Conservation (phyloP, 2,329 filamentous ascomycete species). For the Aspergillus persii region DNA sequence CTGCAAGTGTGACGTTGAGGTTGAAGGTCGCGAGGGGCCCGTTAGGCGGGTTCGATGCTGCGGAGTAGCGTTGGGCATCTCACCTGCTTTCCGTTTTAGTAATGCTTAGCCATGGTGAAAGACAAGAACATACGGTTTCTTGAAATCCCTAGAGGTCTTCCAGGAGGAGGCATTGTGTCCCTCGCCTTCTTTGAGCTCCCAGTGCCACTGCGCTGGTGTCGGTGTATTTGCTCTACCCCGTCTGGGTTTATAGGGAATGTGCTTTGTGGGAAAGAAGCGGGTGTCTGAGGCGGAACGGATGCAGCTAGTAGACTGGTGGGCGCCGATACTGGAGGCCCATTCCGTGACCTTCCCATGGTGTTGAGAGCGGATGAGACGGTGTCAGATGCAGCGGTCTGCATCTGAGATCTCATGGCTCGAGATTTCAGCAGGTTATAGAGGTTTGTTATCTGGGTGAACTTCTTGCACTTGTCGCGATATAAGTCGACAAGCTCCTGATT, state of each 20-base stretch:
- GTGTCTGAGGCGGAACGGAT: conserved; percentile 25
- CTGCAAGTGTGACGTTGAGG: conserved; percentile 22
- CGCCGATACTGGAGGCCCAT: conserved; percentile 11
- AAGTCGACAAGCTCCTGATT: conserved; percentile 68
- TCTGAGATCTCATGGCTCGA: conserved; percentile 53
- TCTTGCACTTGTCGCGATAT: conserved; percentile 68
- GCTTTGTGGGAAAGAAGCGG: conserved; percentile 21
- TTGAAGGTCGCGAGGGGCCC: conserved; percentile 18
- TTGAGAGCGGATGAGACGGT: conserved; percentile 49
- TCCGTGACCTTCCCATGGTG: conserved; percentile 26
- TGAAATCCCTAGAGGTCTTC: conserved; percentile 16
- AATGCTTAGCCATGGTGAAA: not conserved
- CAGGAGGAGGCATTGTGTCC: conserved; percentile 33
- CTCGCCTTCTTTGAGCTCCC: conserved; percentile 33
- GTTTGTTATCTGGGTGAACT: conserved; percentile 65
- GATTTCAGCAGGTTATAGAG: conserved; percentile 58
- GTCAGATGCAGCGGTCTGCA: conserved; percentile 56
- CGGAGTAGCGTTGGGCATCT: conserved; percentile 13
- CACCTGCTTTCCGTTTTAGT: conserved; percentile 5
- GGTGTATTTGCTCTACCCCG: conserved; percentile 38
- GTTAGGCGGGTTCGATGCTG: conserved; percentile 30
- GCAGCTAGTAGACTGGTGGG: conserved; percentile 9
- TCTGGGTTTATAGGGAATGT: conserved; percentile 22
- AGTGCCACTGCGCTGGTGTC: conserved; percentile 40
- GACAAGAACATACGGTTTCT: conserved; percentile 23